Conservation (phyloP, 257 asterid species). For the Plantago elongata region DNA sequence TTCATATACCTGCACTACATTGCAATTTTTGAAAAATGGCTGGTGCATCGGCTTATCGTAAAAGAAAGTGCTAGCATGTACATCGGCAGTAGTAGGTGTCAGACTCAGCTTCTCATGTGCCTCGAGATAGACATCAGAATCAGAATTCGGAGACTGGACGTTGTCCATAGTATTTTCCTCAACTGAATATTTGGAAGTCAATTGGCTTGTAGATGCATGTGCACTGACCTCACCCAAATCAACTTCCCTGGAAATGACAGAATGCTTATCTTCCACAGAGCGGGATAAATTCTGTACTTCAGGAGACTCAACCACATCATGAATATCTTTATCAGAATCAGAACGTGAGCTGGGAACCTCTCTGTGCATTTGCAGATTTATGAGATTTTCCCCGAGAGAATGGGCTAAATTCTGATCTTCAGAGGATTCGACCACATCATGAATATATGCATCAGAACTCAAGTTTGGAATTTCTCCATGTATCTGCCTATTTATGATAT, state of each 20-base stretch:
- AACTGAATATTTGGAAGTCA: conserved; percentile 23
- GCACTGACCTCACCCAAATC: conserved; percentile 19
- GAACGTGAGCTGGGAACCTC: conserved; percentile 22
- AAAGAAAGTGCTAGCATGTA: conserved; percentile 24
- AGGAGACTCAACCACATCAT: conserved; percentile 21
- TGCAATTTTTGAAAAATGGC: conserved; percentile 30
- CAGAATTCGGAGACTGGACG: conserved; percentile 25
- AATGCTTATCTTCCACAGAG: conserved; percentile 16
- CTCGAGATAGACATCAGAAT: conserved; percentile 27
- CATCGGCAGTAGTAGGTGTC: conserved; percentile 35
- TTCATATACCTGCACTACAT: conserved; percentile 47
- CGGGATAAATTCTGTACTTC: conserved; percentile 27
- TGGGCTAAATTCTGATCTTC: no score
- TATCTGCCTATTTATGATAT: not conserved
- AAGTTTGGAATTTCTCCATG: conserved; percentile 21
- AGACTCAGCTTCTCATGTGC: conserved; percentile 31
- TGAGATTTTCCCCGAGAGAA: not conserved
- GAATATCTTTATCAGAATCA: conserved; percentile 22
- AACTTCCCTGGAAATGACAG: conserved; percentile 18
- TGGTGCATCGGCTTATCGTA: conserved; percentile 36
- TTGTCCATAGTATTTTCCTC: conserved; percentile 27
- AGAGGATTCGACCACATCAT: no score
- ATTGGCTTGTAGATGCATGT: conserved; percentile 24
- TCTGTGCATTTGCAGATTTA: conserved; percentile 5
- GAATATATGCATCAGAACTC: conserved; percentile 24